These are phyloP conservation scores for Lichtheimia ramosa DNA, from an alignment of 371 early-diverging fungal genomes.

Conservation along the genomic window DNA sequence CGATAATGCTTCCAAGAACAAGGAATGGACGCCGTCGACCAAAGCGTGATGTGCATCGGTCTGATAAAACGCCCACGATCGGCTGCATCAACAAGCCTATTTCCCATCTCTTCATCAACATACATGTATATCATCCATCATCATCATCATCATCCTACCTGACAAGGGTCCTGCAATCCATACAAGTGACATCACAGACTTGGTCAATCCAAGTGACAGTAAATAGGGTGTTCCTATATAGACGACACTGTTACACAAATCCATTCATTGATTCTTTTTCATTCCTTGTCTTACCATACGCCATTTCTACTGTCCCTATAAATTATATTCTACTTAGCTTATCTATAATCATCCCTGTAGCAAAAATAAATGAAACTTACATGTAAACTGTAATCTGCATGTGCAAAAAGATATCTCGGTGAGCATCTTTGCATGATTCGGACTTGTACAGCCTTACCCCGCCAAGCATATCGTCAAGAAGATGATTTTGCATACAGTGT, in stretches of 20 bases:
- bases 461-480: conserved; percentile 46
- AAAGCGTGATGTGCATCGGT: conserved; percentile 63
- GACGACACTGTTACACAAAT: background rate
- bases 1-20: conserved; percentile 64
- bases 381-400: conserved; percentile 43
- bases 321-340: background rate
- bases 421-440: background rate
- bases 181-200: conserved; percentile 85
- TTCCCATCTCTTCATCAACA: background rate
- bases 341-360: background rate
- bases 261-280: background rate
- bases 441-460: conserved; percentile 22
- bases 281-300: conserved; percentile 45
- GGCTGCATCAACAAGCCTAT: conserved; percentile 82
- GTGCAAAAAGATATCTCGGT: background rate
- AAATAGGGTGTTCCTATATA: conserved; percentile 87
- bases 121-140: too few relatives aligned
- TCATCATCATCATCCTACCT: conserved; percentile 41
- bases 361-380: conserved; percentile 25
- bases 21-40: conserved; percentile 80
- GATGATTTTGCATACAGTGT: conserved; percentile 32
- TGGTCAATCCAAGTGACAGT: conserved; percentile 80
- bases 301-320: conserved; percentile 71
- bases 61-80: conserved; percentile 77
- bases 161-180: conserved; percentile 98